phyloP scores from a whole-genome alignment of 164 flowering plant genomes.

The Akebia trifoliata region DNA sequence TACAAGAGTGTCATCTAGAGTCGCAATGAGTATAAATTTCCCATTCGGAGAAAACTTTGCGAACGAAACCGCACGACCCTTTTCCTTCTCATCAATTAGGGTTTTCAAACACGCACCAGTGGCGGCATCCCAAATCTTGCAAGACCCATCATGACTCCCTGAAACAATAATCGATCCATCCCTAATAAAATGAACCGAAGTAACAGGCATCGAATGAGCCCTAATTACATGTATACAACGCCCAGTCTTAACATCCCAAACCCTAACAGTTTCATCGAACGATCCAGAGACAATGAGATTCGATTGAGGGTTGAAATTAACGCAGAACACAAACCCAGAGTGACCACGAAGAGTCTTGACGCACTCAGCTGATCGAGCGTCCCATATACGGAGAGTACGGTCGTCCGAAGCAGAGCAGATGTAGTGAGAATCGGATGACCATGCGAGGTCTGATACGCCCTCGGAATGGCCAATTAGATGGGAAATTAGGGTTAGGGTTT shows the following conservation, averaged over 20 bases:
- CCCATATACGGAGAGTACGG: slow-evolving; percentile 85
- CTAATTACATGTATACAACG: slow-evolving; percentile 38
- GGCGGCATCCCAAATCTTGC: slow-evolving; percentile 84
- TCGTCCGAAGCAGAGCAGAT: slow-evolving; percentile 96
- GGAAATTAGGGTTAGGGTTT: slow-evolving; percentile 42
- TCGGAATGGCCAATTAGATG: slow-evolving; percentile 73
- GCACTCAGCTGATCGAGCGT: slow-evolving; percentile 58
- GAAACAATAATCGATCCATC: slow-evolving; percentile 90
- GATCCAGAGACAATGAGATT: slow-evolving; percentile 85
- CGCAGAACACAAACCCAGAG: slow-evolving; percentile 76
- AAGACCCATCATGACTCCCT: slow-evolving; percentile 84
- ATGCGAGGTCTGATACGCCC: slow-evolving; percentile 83
- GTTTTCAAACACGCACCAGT: slow-evolving; percentile 57
- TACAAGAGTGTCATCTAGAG: slow-evolving; percentile 79
- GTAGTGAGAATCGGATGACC: slow-evolving; percentile 96
- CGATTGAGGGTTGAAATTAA: slow-evolving; percentile 78
- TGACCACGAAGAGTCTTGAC: slow-evolving; percentile 78
- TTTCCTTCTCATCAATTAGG: slow-evolving; percentile 55
- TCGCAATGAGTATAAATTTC: slow-evolving; percentile 91
- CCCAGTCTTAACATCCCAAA: slow-evolving; percentile 94
- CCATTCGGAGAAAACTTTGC: slow-evolving; percentile 94
- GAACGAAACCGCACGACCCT: slow-evolving; percentile 68
- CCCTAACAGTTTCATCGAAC: slow-evolving; percentile 74
- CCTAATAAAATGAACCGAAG: slow-evolving; percentile 71
- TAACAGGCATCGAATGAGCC: slow-evolving; percentile 73